These are phyloP conservation scores for Begonia fuchsioides DNA, from an alignment of 306 rosid genomes.

Conservation along the genomic window DNA sequence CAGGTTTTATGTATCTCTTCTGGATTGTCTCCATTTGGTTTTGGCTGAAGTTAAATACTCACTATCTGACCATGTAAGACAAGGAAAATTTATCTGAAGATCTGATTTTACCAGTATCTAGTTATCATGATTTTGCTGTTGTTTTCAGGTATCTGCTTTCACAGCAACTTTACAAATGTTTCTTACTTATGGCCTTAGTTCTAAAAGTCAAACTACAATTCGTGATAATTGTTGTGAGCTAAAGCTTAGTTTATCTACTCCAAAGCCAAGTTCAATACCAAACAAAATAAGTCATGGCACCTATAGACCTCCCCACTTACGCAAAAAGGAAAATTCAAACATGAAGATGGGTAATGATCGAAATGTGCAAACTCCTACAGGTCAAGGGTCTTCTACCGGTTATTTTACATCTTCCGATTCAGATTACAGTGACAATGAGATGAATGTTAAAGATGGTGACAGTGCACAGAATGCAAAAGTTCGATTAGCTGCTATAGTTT, in stretches of 20 bases:
- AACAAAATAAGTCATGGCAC: constrained; percentile 25
- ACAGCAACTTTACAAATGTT: constrained; percentile 59
- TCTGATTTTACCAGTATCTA: constrained; percentile 1
- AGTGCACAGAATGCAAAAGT: constrained; percentile 43
- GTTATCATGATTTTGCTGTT: constrained; percentile 1
- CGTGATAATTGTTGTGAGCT: constrained; percentile 27
- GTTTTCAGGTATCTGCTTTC: constrained; percentile 70
- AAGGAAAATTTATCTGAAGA: constrained; percentile 4
- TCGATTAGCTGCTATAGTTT: constrained; percentile 71
- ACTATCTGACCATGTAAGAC: constrained; percentile 79
- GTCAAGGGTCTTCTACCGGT: constrained; percentile 37
- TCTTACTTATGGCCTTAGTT: constrained; percentile 54
- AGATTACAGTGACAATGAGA: constrained; percentile 82
- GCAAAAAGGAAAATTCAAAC: constrained; percentile 36
- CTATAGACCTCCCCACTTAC: constrained; percentile 94
- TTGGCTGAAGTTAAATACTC: constrained; percentile 50
- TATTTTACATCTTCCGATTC: constrained; percentile 76
- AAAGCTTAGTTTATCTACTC: constrained; percentile 15
- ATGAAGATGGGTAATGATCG: constrained; percentile 26
- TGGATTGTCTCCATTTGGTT: constrained; percentile 64
- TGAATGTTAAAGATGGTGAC: constrained; percentile 34
- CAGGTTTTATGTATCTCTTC: constrained; percentile 76
- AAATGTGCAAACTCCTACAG: constrained; percentile 24
- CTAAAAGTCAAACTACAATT: constrained; percentile 22
- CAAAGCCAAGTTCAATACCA: constrained; percentile 22